A percentile compares a stretch with the other conserved stretches of the same genome.
These are phyloP conservation scores for Penicillium argentinense DNA, from an alignment of 495 filamentous ascomycete species.

Conservation along the genomic window DNA sequence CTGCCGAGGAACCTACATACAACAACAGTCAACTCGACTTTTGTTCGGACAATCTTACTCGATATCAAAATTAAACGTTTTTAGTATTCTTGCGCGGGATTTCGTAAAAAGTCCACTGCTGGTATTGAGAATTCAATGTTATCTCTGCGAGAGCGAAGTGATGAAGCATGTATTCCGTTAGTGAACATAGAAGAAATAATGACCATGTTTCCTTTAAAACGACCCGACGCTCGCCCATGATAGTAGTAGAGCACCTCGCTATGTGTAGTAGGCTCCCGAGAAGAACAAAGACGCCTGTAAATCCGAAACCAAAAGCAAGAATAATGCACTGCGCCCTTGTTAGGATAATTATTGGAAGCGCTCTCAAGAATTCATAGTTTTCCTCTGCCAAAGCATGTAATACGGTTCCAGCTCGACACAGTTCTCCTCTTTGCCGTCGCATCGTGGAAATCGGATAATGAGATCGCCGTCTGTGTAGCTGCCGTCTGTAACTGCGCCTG, in stretches of 20 bases:
- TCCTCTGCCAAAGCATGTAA: constrained; percentile 48
- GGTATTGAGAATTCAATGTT: too few species aligned
- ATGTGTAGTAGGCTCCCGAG: constrained; percentile 11
- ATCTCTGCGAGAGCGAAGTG: background rate
- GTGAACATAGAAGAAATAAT: constrained; percentile 23
- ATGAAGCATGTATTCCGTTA: constrained; percentile 17
- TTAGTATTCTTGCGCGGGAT: too few species aligned
- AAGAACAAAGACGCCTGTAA: constrained; percentile 5
- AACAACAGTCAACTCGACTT: too few species aligned
- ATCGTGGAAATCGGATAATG: constrained; percentile 71
- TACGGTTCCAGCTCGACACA: constrained; percentile 72
- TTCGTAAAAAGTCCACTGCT: too few species aligned
- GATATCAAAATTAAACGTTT: too few species aligned
- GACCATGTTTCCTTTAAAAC: constrained; percentile 12
- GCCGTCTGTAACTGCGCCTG: constrained; percentile 44
- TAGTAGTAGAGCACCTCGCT: constrained; percentile 10
- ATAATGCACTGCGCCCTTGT: background rate
- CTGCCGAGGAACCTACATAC: too few species aligned
- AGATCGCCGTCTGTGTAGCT: constrained; percentile 78
- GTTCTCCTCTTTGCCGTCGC: constrained; percentile 54
- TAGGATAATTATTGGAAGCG: background rate
- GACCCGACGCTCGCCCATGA: constrained; percentile 12
- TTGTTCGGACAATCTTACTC: too few species aligned
- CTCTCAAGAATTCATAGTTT: constrained; percentile 21
- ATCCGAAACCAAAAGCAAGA: constrained; percentile 1